Evolutionary conservation across 225 moss, liverwort and hornwort species (phyloP).

Genomic region (Neckera pumila): DNA sequence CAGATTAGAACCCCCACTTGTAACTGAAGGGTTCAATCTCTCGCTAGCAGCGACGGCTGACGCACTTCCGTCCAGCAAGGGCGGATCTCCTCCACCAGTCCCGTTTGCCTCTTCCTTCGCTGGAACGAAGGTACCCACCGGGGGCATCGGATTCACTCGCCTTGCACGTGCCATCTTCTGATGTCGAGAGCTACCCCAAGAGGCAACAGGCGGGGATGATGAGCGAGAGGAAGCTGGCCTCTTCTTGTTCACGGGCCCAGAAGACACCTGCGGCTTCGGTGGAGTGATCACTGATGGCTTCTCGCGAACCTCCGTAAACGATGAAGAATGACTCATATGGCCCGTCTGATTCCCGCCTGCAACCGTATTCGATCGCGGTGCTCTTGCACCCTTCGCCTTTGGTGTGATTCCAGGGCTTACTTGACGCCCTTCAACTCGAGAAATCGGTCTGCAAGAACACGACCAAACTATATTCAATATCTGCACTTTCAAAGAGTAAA

Average conservation of each 20-base stretch:
- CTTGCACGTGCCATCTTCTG: slow-evolving; percentile 80
- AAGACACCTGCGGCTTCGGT: slow-evolving; percentile 31
- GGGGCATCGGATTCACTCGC: slow-evolving; percentile 49
- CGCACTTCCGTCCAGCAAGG: slow-evolving; percentile 22
- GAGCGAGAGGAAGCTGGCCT: slow-evolving; percentile 73
- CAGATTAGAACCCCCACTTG: slow-evolving; percentile 40
- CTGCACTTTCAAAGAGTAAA: background rate
- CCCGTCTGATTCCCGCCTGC: slow-evolving; percentile 33
- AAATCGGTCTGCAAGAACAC: slow-evolving; percentile 27
- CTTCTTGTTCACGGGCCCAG: slow-evolving; percentile 49
- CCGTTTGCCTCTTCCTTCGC: slow-evolving; percentile 43
- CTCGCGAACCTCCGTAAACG: slow-evolving; percentile 62
- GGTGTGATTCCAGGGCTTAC: slow-evolving; percentile 31
- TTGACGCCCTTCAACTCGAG: slow-evolving; percentile 48
- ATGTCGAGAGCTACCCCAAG: slow-evolving; percentile 80
- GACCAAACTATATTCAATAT: background rate
- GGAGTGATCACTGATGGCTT: slow-evolving; percentile 27
- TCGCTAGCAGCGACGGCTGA: slow-evolving; percentile 9
- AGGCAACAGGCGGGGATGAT: slow-evolving; percentile 67
- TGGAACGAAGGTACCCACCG: slow-evolving; percentile 18
- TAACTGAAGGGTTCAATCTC: slow-evolving; percentile 43
- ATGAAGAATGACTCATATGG: slow-evolving; percentile 47
- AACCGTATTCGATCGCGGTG: slow-evolving; percentile 69
- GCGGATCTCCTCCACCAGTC: slow-evolving; percentile 10
- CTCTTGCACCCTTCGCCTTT: slow-evolving; percentile 80